Evolutionary conservation across 495 filamentous ascomycete species (phyloP), one percentile per base, ranked within the genome.

Genomic region (Penicillium argentinense): DNA sequence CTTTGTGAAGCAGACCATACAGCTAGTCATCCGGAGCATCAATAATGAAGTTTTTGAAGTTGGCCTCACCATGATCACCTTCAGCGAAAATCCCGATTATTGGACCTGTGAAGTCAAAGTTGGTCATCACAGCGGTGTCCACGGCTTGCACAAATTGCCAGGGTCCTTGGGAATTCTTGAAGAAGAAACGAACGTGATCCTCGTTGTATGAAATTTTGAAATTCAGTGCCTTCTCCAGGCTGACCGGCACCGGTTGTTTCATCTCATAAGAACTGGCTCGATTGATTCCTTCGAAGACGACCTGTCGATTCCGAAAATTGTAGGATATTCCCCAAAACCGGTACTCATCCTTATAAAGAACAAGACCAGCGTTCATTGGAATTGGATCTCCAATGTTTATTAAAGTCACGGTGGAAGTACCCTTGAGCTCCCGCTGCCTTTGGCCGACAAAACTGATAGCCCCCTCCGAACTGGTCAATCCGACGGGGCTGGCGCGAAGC

Each of bases 31-130:
- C n/a, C n/a, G n/a, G n/a, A n/a, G n/a, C n/a, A n/a, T n/a, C n/a
- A n/a, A n/a, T n/a, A n/a, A n/a, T n/a, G n/a, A n/a, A n/a, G n/a
- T n/a, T n/a, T n/a, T n/a, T n/a, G n/a, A n/a, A n/a, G n/a, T n/a
- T n/a, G n/a, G n/a, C n/a, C n/a, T n/a, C n/a, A n/a, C n/a, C n/a
- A n/a, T n/a, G n/a, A n/a, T n/a, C n/a, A n/a, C n/a, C n/a, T n/a
- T n/a, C 19, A 13, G 57, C 49, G 23, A 46, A 60, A 1, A 57
- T 19, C 14, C 57, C 57, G 24, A 60, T 49, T 0, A 60, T 29
- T 7, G 56, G 56, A 9, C 53, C 56, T 8, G 40, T 47, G 37
- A 60, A 60, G 33, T 60, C 54, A 30, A 30, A 24, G n/a, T 56
- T 47, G 0, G 47, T 53, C 39, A 60, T 36, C 8, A 45, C 41